These are phyloP conservation scores for Carpinus viminea DNA, from an alignment of 306 rosid species.

Conservation along the genomic window DNA sequence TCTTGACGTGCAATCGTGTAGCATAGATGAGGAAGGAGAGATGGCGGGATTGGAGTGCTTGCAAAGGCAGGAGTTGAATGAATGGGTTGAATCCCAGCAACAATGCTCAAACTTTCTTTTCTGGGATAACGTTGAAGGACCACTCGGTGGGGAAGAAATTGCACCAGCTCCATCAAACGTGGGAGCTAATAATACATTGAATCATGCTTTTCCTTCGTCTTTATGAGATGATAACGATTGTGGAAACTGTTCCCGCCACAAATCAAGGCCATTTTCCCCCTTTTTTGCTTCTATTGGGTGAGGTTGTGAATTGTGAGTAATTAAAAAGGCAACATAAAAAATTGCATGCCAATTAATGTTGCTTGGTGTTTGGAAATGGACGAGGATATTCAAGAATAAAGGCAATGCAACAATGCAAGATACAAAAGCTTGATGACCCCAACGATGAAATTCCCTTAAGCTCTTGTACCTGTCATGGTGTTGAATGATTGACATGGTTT, in stretches of 20 bases:
- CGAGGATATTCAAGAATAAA: slow-evolving; percentile 33
- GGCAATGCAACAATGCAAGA: slow-evolving; percentile 36
- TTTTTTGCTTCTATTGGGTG: slow-evolving; percentile 40
- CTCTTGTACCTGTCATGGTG: slow-evolving; percentile 33
- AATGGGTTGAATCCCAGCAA: slow-evolving; percentile 75
- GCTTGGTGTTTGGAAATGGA: slow-evolving; percentile 46
- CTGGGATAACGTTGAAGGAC: slow-evolving; percentile 78
- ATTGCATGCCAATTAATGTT: slow-evolving; percentile 45
- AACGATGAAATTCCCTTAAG: slow-evolving; percentile 30
- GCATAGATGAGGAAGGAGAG: slow-evolving; percentile 58
- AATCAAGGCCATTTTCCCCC: background rate
- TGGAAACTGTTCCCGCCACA: background rate
- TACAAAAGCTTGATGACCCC: slow-evolving; percentile 32
- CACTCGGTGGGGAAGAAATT: slow-evolving; percentile 48
- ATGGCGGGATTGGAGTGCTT: slow-evolving; percentile 54
- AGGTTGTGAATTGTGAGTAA: slow-evolving; percentile 39
- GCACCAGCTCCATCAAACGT: slow-evolving; percentile 49
- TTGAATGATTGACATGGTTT: slow-evolving; percentile 39
- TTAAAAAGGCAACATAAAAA: slow-evolving; percentile 20
- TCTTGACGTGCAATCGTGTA: slow-evolving; percentile 49
- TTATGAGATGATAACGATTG: slow-evolving; percentile 44
- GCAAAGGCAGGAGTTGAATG: slow-evolving; percentile 67
- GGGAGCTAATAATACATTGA: slow-evolving; percentile 46
- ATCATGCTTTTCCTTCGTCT: slow-evolving; percentile 69
- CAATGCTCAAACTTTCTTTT: slow-evolving; percentile 74